phyloP scores from a whole-genome alignment of 768 basidiomycete genomes.

The Boletus rubroflammeus region DNA sequence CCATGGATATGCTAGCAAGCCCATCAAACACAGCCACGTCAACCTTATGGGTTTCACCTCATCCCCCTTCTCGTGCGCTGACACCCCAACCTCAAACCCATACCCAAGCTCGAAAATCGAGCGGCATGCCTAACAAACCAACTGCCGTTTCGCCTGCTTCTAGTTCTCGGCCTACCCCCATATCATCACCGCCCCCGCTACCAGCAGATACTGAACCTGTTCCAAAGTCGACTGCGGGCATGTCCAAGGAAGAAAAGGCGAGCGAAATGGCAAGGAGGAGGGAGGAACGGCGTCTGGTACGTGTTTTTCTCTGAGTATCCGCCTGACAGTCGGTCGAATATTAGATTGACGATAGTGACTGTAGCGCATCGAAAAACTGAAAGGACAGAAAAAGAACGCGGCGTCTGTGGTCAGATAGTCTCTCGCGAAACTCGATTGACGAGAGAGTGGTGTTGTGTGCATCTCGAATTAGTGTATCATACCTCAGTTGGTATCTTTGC shows the following conservation, averaged over 20 bases:
- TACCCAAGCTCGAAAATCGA: constrained; percentile 3
- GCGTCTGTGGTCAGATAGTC: constrained; percentile 1
- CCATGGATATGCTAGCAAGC: constrained; percentile 9
- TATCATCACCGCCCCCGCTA: constrained; percentile 20
- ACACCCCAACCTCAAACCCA: constrained; percentile 20
- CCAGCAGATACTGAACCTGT: constrained; percentile 11
- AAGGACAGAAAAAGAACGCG: constrained; percentile 71
- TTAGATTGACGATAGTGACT: not conserved
- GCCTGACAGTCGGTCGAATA: not conserved
- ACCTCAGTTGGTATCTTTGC: no score
- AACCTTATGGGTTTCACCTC: constrained; percentile 18
- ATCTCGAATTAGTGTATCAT: no score
- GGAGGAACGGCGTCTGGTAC: constrained; percentile 86
- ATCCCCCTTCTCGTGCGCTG: constrained; percentile 13
- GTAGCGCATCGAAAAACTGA: constrained; percentile 74
- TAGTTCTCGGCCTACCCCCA: constrained; percentile 23
- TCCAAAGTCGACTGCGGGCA: constrained; percentile 36
- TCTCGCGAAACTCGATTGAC: not conserved
- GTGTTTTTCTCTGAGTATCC: constrained; percentile 16
- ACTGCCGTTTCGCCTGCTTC: constrained; percentile 10
- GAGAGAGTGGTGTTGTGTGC: no score
- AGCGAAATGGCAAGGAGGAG: constrained; percentile 89
- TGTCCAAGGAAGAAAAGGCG: constrained; percentile 90
- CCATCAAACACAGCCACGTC: constrained; percentile 2
- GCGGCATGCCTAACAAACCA: not conserved